These are phyloP conservation scores for Paraconiothyrium brasiliense DNA, from an alignment of 2,329 filamentous ascomycete species.

Conservation along the genomic window DNA sequence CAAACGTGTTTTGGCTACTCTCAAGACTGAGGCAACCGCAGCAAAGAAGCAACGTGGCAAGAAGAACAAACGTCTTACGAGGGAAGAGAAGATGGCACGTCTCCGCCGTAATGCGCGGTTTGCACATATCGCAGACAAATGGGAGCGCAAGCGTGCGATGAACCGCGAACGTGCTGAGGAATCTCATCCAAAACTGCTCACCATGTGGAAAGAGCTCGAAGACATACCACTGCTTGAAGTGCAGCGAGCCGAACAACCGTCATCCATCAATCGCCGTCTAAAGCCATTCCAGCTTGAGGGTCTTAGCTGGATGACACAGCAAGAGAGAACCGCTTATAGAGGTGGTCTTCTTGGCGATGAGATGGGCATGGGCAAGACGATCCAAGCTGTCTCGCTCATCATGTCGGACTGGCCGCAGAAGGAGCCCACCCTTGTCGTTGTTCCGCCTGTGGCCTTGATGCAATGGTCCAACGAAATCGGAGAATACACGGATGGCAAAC, in stretches of 20 bases:
- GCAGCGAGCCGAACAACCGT: slow-evolving; percentile 74
- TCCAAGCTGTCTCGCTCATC: slow-evolving; percentile 95
- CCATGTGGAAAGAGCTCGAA: slow-evolving; percentile 85
- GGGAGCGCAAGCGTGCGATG: slow-evolving; percentile 60
- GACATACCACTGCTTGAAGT: slow-evolving; percentile 72
- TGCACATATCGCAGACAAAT: slow-evolving; percentile 49
- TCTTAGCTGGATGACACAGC: slow-evolving; percentile 90
- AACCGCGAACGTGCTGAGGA: slow-evolving; percentile 73
- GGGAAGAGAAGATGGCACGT: slow-evolving; percentile 32
- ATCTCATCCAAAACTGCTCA: slow-evolving; percentile 79
- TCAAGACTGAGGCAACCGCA: slow-evolving; percentile 20
- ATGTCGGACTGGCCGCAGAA: slow-evolving; percentile 96
- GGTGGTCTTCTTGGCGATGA: slow-evolving; percentile 94
- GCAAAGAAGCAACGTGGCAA: slow-evolving; percentile 25
- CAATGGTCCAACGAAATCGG: slow-evolving; percentile 76
- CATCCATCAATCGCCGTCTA: slow-evolving; percentile 79
- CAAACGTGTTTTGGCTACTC: slow-evolving; percentile 29
- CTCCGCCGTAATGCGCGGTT: slow-evolving; percentile 33
- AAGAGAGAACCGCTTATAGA: slow-evolving; percentile 85
- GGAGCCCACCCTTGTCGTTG: slow-evolving; percentile 84
- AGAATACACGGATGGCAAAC: slow-evolving; percentile 81
- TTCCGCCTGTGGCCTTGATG: slow-evolving; percentile 93
- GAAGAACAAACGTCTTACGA: slow-evolving; percentile 36
- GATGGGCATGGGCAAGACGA: slow-evolving; percentile 99
- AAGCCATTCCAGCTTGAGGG: slow-evolving; percentile 96